These are phyloP conservation scores for Puccinia triticina DNA, from an alignment of 1,284 basidiomycete species.

Conservation along the genomic window DNA sequence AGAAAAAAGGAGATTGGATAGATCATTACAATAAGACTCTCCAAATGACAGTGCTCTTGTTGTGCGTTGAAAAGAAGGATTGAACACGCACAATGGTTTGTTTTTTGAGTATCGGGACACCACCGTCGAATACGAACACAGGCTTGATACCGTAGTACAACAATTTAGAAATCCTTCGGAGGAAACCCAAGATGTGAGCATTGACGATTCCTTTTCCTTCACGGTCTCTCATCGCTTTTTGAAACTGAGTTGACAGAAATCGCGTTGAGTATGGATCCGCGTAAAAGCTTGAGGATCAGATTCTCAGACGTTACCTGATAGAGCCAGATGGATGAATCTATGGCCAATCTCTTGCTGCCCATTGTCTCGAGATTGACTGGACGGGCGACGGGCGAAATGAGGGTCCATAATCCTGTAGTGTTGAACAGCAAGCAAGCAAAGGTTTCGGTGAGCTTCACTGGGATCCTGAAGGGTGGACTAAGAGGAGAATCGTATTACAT, in stretches of 20 bases:
- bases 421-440: not conserved
- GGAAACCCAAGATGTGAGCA: conserved; percentile 92
- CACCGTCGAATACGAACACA: conserved; percentile 93
- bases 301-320: conserved; percentile 64
- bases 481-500: not conserved
- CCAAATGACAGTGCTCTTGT: not conserved
- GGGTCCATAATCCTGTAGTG: conserved; percentile 58
- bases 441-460: not conserved
- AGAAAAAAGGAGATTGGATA: not conserved
- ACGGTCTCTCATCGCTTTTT: conserved; percentile 97
- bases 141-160: conserved; percentile 95
- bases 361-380: conserved; percentile 60
- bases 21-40: not conserved
- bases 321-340: conserved; percentile 99
- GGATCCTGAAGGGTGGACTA: not conserved
- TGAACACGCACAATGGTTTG: conserved; percentile 73
- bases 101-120: conserved; percentile 83
- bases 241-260: conserved; percentile 68
- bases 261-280: not conserved
- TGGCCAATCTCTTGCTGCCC: conserved; percentile 63
- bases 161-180: conserved; percentile 88
- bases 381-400: conserved; percentile 60
- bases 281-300: not conserved
- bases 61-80: not conserved
- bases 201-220: conserved; percentile 88